Base-by-base conservation (phyloP, 2,329 filamentous ascomycete genomes). In the Ceratocystis papillata region DNA sequence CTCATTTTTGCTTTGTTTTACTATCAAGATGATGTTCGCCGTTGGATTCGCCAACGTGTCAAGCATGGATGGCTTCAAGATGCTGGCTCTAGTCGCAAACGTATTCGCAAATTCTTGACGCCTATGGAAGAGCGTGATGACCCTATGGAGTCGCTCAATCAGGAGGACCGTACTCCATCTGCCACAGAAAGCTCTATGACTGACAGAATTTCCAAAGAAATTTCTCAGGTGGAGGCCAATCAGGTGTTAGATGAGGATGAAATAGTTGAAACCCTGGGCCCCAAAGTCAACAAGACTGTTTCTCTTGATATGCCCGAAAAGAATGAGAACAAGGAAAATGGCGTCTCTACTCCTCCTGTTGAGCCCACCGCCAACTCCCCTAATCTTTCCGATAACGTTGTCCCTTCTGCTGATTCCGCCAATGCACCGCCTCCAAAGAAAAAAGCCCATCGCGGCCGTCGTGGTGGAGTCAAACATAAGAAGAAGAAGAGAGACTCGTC, bases 381-480 rank as follows among this genome's bases (percentile, higher is more conserved):
- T 22, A 61, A 45, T 22, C 57, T 61, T 41, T 68, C 62, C 17
- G 65, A 66, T 22, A 64, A 68, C 28, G 44, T 37, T 37, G 37
- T 44, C 28, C 62, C 62, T 30, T 44, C 55, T 48, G 33, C 30
- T 15, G 62, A 44, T 33, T 25, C 45, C 2, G 70, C 69, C 0
- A 72, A 72, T 57, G 64, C 71, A 63, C 64, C 73, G 10, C 73
- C 72, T 1, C 74, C 75, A 4, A 79, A 87, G 74, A 87, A 84
- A 72, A 89, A 87, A 73, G 80, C 83, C 0, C 86, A 88, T 65
- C 80, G 88, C 65, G 88, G 88, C 3, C 81, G 83, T n/a, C 82
- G 88, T 61, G 88, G 87, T 25, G 88, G 88, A 1, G 81, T 83
- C 20, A 86, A 87, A 73, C 85, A 87, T 68, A 82, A 83, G 69